Evolutionary conservation across 2,329 filamentous ascomycete species (phyloP).

Genomic region (Monilinia polystroma): DNA sequence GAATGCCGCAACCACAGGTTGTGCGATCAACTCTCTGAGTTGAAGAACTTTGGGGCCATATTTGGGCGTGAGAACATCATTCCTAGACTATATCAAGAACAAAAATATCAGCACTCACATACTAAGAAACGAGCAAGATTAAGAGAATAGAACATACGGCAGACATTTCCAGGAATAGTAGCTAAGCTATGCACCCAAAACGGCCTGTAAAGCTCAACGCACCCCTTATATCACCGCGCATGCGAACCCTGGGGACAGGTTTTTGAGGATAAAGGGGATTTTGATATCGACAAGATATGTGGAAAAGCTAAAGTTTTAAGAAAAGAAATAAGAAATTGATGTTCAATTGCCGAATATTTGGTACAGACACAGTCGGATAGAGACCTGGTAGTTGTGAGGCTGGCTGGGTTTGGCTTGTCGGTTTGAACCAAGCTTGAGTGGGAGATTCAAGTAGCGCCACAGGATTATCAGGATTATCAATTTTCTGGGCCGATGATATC

Average conservation of each 20-base stretch:
- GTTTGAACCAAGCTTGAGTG: constrained; percentile 15
- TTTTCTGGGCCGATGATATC: constrained; percentile 6
- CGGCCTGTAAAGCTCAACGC: constrained; percentile 28
- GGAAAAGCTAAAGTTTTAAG: not conserved
- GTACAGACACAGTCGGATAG: constrained; percentile 11
- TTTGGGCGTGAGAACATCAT: constrained; percentile 37
- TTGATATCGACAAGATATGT: constrained; percentile 2
- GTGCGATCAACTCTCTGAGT: constrained; percentile 58
- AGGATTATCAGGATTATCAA: constrained; percentile 9
- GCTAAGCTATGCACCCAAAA: constrained; percentile 25
- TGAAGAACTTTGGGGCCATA: constrained; percentile 38
- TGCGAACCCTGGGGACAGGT: constrained; percentile 8
- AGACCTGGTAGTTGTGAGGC: not conserved
- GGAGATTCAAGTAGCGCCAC: not conserved
- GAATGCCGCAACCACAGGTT: constrained; percentile 88
- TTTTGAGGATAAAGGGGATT: constrained; percentile 1
- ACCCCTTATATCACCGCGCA: constrained; percentile 20
- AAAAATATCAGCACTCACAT: not conserved
- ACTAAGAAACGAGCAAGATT: not conserved
- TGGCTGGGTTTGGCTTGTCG: not conserved
- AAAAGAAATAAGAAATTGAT: not conserved
- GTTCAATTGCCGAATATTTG: constrained; percentile 13
- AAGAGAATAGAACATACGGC: constrained; percentile 33
- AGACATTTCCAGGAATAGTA: constrained; percentile 35
- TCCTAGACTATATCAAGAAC: constrained; percentile 29